Evolutionary conservation across 805 yeast species (phyloP).

Genomic region (Ogataea methanolica): DNA sequence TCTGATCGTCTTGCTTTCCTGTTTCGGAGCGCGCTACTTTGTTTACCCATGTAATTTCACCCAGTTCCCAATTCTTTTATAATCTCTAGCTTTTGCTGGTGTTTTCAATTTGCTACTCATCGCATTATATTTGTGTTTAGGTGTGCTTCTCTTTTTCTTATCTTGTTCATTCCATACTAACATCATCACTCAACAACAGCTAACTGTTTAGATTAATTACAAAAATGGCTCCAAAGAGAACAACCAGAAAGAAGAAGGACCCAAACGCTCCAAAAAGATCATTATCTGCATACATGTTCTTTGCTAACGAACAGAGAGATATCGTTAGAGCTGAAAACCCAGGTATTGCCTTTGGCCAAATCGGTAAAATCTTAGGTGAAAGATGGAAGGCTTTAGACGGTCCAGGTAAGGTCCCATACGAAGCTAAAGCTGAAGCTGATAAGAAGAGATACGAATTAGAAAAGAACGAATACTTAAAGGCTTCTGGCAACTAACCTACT

Average conservation of each 20-base stretch:
- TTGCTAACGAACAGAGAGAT: slow-evolving; percentile 97
- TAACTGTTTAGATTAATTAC: neutral
- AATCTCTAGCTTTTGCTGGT: too few relatives aligned
- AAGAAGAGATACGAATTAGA: slow-evolving; percentile 97
- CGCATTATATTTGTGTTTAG: neutral
- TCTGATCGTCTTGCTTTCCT: neutral
- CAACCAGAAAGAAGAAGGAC: slow-evolving; percentile 46
- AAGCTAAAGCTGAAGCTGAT: slow-evolving; percentile 89
- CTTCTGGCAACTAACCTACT: slow-evolving; percentile 13
- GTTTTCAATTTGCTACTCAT: too few relatives aligned
- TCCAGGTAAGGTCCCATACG: slow-evolving; percentile 86
- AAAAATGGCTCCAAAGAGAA: slow-evolving; percentile 28
- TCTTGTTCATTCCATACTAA: slow-evolving; percentile 2
- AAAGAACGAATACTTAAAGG: slow-evolving; percentile 73
- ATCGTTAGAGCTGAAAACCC: slow-evolving; percentile 94
- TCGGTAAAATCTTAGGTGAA: slow-evolving; percentile 93
- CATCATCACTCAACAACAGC: slow-evolving; percentile 2
- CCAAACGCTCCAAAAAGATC: slow-evolving; percentile 99
- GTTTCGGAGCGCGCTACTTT: neutral
- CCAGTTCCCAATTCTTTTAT: too few relatives aligned
- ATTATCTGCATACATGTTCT: slow-evolving; percentile 97
- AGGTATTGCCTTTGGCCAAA: slow-evolving; percentile 91
- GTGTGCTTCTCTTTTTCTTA: neutral
- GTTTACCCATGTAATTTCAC: neutral
- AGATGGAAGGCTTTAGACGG: slow-evolving; percentile 88